Evolutionary conservation across 1,139 yeast genomes (phyloP), one percentile per base, ranked within the genome.

Genomic region (Debaryomyces udenii): DNA sequence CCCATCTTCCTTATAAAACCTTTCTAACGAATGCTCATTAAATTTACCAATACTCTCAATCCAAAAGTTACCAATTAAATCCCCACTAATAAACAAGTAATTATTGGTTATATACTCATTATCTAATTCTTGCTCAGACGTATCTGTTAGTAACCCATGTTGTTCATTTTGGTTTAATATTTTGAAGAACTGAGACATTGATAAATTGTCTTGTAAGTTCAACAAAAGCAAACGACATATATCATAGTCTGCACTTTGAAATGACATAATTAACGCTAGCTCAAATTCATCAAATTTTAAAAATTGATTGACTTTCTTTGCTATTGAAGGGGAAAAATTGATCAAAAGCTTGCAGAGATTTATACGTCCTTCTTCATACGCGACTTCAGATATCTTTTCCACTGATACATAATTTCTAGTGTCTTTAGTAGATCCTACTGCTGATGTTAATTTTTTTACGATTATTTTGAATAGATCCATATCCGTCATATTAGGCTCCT

Each of bases 311-410:
- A 90, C 76, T 48, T 86, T 86, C 41, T 77, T 74, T 2, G 71
- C 69, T 0, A 86, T 76, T 4, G 83, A 70, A 0, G 87, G 84
- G 56, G 93, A 98, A 43, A 82, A 64, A 40, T 82, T 76, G 3
- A 87, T 73, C 20, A 91, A 61, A 36, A 76, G 66, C 42, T 83
- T 79, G 26, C 96, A 85, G 20, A 93, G 64, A 20, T 73, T 71
- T 4, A 76, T 61, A 27, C 98, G 70, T 2, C 99, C 99, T 60
- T 93, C 97, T 49, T 85, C 84, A 53, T 77, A 81, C 1, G 98
- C 96, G 18, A 79, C 72, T 13, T 74, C 71, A 0, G 94, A 82
- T 27, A 93, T 79, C 31, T 75, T 69, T 9, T 80, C 80, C 53
- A 83, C 82, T 0, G 94, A 75, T 0, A 86, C 65, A 20, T 61